These are phyloP conservation scores for Fusarium caatingaense DNA, from an alignment of 2,329 filamentous ascomycete species.

Conservation along the genomic window DNA sequence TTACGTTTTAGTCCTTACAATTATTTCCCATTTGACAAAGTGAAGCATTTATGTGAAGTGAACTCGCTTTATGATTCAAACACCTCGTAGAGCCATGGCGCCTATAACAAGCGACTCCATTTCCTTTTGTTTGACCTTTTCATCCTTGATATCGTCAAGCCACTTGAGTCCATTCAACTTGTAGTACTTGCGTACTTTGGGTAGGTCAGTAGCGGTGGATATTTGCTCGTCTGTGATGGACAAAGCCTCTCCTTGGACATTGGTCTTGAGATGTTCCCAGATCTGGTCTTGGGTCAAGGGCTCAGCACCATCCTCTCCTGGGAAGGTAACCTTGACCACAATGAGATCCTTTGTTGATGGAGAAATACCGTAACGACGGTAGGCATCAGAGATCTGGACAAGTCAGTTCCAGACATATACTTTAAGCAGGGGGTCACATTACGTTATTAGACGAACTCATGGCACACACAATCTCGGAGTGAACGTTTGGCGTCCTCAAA, in stretches of 20 bases:
- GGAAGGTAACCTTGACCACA: slow-evolving; percentile 79
- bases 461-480: slow-evolving; percentile 87
- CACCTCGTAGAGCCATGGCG: slow-evolving; percentile 72
- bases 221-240: slow-evolving; percentile 74
- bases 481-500: slow-evolving; percentile 84
- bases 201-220: slow-evolving; percentile 68
- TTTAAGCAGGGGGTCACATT: slow-evolving; percentile 19
- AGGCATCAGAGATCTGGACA: slow-evolving; percentile 85
- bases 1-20: slow-evolving; percentile 40
- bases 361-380: slow-evolving; percentile 85
- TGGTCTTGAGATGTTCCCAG: slow-evolving; percentile 67
- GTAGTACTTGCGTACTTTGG: slow-evolving; percentile 84
- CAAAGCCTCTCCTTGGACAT: slow-evolving; percentile 70
- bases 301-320: slow-evolving; percentile 57
- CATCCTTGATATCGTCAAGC: slow-evolving; percentile 59
- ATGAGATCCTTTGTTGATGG: slow-evolving; percentile 78
- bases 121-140: slow-evolving; percentile 60
- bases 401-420: slow-evolving; percentile 15
- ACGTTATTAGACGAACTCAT: slow-evolving; percentile 88
- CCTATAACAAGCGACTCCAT: slow-evolving; percentile 78
- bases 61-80: slow-evolving; percentile 39
- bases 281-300: slow-evolving; percentile 59
- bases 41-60: not conserved
- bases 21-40: not conserved
- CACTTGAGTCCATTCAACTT: slow-evolving; percentile 76